Percentiles rank a stretch among this genome's conserved stretches.
These are phyloP conservation scores for Fistulinella cinereoalba DNA, from an alignment of 1,284 basidiomycete species.

Conservation along the genomic window DNA sequence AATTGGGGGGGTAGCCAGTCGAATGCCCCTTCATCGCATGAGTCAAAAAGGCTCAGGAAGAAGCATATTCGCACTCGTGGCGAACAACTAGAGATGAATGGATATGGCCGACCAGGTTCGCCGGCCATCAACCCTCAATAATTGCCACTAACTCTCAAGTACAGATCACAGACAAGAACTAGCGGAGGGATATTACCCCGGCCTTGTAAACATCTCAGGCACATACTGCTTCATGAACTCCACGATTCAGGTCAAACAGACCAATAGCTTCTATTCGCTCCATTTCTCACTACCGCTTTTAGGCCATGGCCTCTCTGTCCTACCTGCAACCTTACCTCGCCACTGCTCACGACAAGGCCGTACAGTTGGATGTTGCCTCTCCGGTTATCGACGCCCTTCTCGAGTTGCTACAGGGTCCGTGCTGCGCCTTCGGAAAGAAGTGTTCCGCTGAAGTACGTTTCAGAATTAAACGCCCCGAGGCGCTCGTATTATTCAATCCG, in stretches of 20 bases:
- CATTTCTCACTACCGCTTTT: conserved; percentile 12
- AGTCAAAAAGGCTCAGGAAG: conserved; percentile 47
- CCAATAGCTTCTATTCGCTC: neutral
- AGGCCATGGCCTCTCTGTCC: conserved; percentile 82
- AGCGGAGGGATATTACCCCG: conserved; percentile 66
- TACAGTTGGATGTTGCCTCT: conserved; percentile 71
- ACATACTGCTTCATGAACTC: conserved; percentile 96
- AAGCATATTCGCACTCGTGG: conserved; percentile 49
- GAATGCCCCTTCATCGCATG: conserved; percentile 30
- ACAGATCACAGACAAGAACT: conserved; percentile 28
- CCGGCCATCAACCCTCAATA: neutral
- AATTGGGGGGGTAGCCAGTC: conserved; percentile 45
- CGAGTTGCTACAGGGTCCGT: conserved; percentile 62
- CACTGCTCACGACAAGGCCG: conserved; percentile 68
- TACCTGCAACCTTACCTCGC: conserved; percentile 77
- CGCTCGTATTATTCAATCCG: conserved; percentile 59
- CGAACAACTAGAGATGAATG: conserved; percentile 51
- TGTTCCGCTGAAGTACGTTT: conserved; percentile 10
- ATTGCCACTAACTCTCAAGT: conserved; percentile 1
- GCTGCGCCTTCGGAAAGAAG: neutral
- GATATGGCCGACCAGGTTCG: conserved; percentile 31
- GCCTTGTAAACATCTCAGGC: conserved; percentile 90
- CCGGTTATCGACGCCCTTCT: conserved; percentile 80
- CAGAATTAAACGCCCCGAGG: conserved; percentile 73
- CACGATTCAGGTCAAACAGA: conserved; percentile 71